phyloP scores from a whole-genome alignment of 2,329 filamentous ascomycete species.

The Dothistroma pini region DNA sequence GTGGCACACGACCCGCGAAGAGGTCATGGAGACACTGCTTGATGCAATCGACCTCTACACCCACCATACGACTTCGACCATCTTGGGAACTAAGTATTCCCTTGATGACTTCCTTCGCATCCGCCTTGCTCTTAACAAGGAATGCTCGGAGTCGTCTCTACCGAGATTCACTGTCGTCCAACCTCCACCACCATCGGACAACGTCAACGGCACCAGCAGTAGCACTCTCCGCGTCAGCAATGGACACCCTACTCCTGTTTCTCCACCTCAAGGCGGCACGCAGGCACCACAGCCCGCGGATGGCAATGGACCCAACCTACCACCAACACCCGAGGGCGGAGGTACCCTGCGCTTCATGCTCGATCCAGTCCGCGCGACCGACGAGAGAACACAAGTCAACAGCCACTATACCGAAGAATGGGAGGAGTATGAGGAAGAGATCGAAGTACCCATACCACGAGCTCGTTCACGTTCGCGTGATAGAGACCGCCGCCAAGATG shows the following conservation, averaged over 20 bases:
- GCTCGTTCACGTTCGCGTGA: constrained; percentile 12
- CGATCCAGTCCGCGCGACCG: constrained; percentile 68
- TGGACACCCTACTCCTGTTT: constrained; percentile 36
- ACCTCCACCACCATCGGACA: constrained; percentile 32
- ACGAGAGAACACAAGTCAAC: constrained; percentile 65
- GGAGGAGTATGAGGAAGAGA: constrained; percentile 73
- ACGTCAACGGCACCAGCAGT: constrained; percentile 32
- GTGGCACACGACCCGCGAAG: constrained; percentile 44
- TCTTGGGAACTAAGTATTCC: constrained; percentile 67
- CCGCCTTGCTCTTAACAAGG: constrained; percentile 81
- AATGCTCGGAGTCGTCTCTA: constrained; percentile 61
- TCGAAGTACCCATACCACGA: constrained; percentile 52
- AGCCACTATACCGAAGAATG: constrained; percentile 70
- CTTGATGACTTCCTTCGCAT: constrained; percentile 78
- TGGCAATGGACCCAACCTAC: constrained; percentile 13
- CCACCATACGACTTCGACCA: constrained; percentile 71
- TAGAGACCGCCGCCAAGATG: constrained; percentile 20
- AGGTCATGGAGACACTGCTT: constrained; percentile 71
- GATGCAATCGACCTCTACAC: constrained; percentile 92
- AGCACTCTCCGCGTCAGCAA: constrained; percentile 30
- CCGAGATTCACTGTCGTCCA: constrained; percentile 55
- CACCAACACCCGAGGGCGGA: constrained; percentile 26
- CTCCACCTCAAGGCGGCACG: constrained; percentile 28
- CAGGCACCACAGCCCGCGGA: constrained; percentile 19
- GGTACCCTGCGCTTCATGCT: constrained; percentile 89